A percentile compares a stretch with the other conserved stretches of the same genome.
Conservation (phyloP, 805 yeast genomes). For the Candida palmyrensis region DNA sequence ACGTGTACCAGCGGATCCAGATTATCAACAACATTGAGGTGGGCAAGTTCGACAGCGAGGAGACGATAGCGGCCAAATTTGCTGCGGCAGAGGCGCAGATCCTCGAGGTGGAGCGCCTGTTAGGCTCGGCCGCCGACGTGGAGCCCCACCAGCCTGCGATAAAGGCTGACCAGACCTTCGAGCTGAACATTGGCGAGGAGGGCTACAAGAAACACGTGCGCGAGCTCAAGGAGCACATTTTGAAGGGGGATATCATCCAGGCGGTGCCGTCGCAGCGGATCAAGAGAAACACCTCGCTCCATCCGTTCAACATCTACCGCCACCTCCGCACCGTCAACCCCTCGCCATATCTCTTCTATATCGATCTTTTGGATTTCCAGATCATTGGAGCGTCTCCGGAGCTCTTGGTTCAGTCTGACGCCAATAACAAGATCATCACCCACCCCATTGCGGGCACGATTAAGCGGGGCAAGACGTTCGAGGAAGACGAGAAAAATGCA, state of each 20-base stretch:
- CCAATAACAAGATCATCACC: constrained; percentile 69
- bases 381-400: constrained; percentile 98
- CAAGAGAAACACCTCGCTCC: constrained; percentile 89
- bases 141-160: constrained; percentile 77
- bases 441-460: constrained; percentile 99
- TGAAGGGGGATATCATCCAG: constrained; percentile 91
- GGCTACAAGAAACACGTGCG: constrained; percentile 87
- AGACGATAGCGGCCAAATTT: constrained; percentile 44
- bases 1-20: constrained; percentile 90
- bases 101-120: constrained; percentile 43
- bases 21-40: constrained; percentile 75
- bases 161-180: constrained; percentile 59
- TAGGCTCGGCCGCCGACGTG: constrained; percentile 40
- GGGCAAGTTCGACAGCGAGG: constrained; percentile 11
- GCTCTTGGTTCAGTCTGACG: constrained; percentile 76
- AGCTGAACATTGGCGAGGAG: constrained; percentile 87
- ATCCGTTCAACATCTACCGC: constrained; percentile 94
- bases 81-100: constrained; percentile 55
- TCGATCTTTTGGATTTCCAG: constrained; percentile 88
- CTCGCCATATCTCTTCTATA: constrained; percentile 92
- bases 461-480: constrained; percentile 80
- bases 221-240: constrained; percentile 71
- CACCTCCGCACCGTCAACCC: constrained; percentile 96
- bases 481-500: constrained; percentile 87
- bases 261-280: constrained; percentile 98